These are phyloP conservation scores for Myxozyma vanderwaltii DNA, from an alignment of 805 yeast species.

Conservation along the genomic window DNA sequence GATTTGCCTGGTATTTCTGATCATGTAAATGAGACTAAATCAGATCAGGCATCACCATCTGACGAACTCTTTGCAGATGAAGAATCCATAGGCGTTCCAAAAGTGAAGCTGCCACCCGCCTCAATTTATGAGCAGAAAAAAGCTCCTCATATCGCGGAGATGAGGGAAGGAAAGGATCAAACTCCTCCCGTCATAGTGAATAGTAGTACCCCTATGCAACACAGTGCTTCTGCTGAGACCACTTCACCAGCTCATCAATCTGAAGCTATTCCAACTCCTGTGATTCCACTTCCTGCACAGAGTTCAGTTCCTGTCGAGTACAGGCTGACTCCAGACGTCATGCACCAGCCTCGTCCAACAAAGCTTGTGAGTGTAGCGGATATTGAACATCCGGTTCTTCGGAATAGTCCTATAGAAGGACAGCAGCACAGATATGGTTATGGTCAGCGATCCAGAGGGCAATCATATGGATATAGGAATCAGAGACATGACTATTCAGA, in stretches of 20 bases:
- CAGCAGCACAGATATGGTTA: conserved; percentile 5
- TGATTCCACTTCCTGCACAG: background rate
- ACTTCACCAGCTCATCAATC: background rate
- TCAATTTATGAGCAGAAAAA: conserved; percentile 10
- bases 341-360: conserved; percentile 33
- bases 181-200: conserved; percentile 2
- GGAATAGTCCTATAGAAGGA: conserved; percentile 17
- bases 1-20: background rate
- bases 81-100: background rate
- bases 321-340: conserved; percentile 26
- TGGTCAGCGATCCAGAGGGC: conserved; percentile 11
- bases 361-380: conserved; percentile 30
- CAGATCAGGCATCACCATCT: background rate
- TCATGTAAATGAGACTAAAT: no score
- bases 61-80: conserved; percentile 15
- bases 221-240: background rate
- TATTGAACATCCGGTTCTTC: conserved; percentile 20
- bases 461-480: conserved; percentile 15
- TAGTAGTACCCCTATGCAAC: background rate
- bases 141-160: background rate
- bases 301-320: conserved; percentile 17
- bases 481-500: conserved; percentile 7
- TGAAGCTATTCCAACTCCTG: background rate
- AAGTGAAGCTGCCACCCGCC: conserved; percentile 16
- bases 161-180: background rate